Evolutionary conservation across 345 rosid genomes (phyloP).

Genomic region (Lepidium aucheri): DNA sequence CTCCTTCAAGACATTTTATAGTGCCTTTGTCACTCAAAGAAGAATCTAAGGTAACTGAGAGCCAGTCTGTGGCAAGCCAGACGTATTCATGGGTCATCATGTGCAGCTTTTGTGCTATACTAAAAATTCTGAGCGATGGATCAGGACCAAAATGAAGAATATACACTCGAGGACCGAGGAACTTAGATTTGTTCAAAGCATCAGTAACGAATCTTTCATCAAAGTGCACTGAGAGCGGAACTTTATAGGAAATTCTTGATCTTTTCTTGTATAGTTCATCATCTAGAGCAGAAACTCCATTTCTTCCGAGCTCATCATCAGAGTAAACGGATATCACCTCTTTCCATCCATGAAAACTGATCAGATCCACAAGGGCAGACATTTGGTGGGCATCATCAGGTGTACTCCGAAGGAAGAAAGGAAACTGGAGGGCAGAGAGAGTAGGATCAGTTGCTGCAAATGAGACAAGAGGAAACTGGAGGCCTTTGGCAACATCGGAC

Average conservation of each 20-base stretch:
- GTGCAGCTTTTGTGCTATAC: constrained; percentile 45
- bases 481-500: constrained; percentile 50
- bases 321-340: constrained; percentile 56
- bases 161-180: constrained; percentile 59
- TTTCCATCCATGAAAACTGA: constrained; percentile 65
- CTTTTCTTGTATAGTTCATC: constrained; percentile 43
- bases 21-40: constrained; percentile 24
- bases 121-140: constrained; percentile 52
- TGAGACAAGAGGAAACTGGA: constrained; percentile 71
- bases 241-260: constrained; percentile 45
- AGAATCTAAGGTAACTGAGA: constrained; percentile 68
- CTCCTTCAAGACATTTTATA: constrained; percentile 44
- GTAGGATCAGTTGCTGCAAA: constrained; percentile 90
- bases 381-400: constrained; percentile 70
- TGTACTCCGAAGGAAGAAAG: constrained; percentile 65
- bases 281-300: constrained; percentile 51
- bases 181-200: constrained; percentile 44
- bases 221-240: constrained; percentile 40
- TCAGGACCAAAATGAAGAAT: constrained; percentile 70
- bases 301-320: constrained; percentile 82
- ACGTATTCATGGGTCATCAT: constrained; percentile 66
- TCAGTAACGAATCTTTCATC: constrained; percentile 29
- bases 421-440: constrained; percentile 75
- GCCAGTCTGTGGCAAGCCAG: constrained; percentile 95
- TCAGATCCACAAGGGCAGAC: constrained; percentile 66